Conservation (phyloP, 2,329 filamentous ascomycete species). For the Sclerotiophoma versabilis region DNA sequence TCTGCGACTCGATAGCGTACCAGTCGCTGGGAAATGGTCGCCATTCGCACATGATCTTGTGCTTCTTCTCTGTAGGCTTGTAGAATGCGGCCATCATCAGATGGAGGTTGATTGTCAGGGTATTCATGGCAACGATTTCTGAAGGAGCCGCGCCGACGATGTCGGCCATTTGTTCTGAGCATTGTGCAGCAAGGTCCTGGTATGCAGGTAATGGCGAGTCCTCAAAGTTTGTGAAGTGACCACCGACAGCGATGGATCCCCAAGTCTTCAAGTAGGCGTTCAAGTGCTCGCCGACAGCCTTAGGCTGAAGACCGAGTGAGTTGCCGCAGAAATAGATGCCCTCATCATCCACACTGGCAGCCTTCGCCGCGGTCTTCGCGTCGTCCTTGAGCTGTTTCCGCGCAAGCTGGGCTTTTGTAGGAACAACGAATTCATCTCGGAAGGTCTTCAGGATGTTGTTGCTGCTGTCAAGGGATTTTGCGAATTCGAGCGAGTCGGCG, state of each 20-base stretch:
- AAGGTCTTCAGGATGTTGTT: constrained; percentile 47
- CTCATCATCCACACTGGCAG: constrained; percentile 49
- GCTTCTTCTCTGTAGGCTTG: constrained; percentile 66
- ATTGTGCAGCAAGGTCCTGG: constrained; percentile 78
- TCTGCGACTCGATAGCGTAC: constrained; percentile 84
- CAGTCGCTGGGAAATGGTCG: constrained; percentile 90
- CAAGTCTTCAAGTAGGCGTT: constrained; percentile 79
- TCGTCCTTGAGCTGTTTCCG: constrained; percentile 60
- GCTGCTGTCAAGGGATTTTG: constrained; percentile 36
- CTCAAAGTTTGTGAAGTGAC: constrained; percentile 75
- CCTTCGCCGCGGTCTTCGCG: constrained; percentile 29
- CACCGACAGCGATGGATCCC: constrained; percentile 82
- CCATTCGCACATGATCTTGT: constrained; percentile 85
- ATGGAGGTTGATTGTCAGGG: constrained; percentile 81
- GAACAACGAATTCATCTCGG: constrained; percentile 76
- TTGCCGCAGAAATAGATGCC: constrained; percentile 88
- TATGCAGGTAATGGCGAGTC: constrained; percentile 76
- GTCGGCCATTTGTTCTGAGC: constrained; percentile 71
- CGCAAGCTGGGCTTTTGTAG: constrained; percentile 74
- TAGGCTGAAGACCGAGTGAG: constrained; percentile 84
- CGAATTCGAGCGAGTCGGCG: constrained; percentile 34
- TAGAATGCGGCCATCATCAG: constrained; percentile 88
- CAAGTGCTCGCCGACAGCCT: constrained; percentile 69
- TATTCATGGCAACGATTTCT: constrained; percentile 89
- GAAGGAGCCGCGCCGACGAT: constrained; percentile 75